Conservation (phyloP, 1,139 yeast species). For the Saccharomyces hybrid region DNA sequence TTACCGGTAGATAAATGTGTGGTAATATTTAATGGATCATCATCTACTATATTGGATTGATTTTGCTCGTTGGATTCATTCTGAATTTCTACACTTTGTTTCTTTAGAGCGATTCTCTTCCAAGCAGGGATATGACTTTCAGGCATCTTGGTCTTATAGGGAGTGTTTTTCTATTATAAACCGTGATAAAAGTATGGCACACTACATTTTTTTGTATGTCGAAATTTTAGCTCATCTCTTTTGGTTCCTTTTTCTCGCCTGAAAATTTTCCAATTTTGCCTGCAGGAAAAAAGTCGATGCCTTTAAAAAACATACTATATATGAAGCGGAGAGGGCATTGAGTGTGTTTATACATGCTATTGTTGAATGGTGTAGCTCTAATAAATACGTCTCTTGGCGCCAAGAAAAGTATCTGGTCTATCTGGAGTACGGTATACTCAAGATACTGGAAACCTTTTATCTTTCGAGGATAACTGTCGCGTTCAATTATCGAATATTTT, state of each 20-base stretch:
- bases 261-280: neutral
- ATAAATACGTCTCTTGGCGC: too few species aligned
- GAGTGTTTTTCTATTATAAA: neutral
- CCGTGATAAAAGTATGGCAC: too few species aligned
- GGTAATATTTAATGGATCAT: conserved; percentile 34
- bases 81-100: conserved; percentile 16
- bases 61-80: conserved; percentile 12
- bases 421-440: too few species aligned
- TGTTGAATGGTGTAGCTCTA: too few species aligned
- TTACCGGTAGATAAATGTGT: conserved; percentile 42
- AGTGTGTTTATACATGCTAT: too few species aligned
- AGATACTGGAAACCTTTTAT: too few species aligned
- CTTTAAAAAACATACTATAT: neutral
- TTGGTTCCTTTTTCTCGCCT: neutral
- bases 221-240: neutral
- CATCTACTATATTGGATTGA: conserved; percentile 2
- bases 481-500: too few species aligned
- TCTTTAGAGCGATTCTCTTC: conserved; percentile 71
- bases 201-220: neutral
- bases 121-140: conserved; percentile 65
- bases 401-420: too few species aligned
- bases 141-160: conserved; percentile 12
- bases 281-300: neutral
- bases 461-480: too few species aligned
- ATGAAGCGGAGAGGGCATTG: neutral